Percentiles rank a stretch among this genome's conserved stretches.
phyloP scores from a whole-genome alignment of 192 early-diverging fungal genomes.

The Backusella australiensis region DNA sequence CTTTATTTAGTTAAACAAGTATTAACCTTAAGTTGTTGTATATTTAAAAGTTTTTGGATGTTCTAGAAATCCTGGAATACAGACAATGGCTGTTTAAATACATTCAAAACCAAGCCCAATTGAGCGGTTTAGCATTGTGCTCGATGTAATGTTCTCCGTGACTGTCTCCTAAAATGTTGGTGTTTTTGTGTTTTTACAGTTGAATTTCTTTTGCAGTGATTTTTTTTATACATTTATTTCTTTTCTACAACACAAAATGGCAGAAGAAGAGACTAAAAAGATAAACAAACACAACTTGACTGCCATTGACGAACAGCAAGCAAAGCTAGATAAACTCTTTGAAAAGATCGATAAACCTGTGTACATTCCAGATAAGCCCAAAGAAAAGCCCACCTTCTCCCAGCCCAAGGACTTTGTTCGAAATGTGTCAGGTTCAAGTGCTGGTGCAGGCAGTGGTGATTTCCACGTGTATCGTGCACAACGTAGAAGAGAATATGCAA shows the following conservation, averaged over 20 bases:
- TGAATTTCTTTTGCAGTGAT: not conserved
- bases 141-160: not conserved
- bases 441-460: conserved; percentile 94
- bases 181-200: not conserved
- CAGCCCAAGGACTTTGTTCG: conserved; percentile 84
- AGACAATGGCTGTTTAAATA: too few relatives aligned
- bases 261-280: conserved; percentile 5
- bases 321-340: conserved; percentile 72
- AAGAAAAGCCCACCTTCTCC: conserved; percentile 44
- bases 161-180: not conserved
- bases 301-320: conserved; percentile 50
- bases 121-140: too few relatives aligned
- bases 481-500: conserved; percentile 80
- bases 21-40: too few relatives aligned
- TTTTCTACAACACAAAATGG: not conserved
- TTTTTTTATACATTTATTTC: not conserved
- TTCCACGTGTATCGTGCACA: conserved; percentile 92
- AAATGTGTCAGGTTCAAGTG: conserved; percentile 90
- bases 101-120: too few relatives aligned
- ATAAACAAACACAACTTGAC: conserved; percentile 48
- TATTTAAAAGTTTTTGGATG: too few relatives aligned
- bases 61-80: too few relatives aligned
- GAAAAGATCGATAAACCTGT: conserved; percentile 81
- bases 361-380: conserved; percentile 57
- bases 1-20: too few relatives aligned